These are phyloP conservation scores for Paraconiothyrium brasiliense DNA, from an alignment of 2,329 filamentous ascomycete genomes.

Conservation along the genomic window DNA sequence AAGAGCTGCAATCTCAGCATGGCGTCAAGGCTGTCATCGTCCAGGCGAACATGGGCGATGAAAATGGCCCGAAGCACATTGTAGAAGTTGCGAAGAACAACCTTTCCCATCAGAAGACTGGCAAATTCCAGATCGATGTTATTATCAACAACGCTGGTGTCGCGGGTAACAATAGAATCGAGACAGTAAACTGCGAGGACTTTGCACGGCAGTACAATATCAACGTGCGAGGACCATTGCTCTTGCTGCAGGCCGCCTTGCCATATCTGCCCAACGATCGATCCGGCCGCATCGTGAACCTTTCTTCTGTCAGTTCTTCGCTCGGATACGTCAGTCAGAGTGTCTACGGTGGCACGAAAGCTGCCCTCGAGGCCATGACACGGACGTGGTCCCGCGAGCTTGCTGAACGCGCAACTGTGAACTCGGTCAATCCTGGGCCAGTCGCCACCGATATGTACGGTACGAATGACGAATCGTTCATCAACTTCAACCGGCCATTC, in stretches of 20 bases:
- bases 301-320: conserved; percentile 67
- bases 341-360: conserved; percentile 73
- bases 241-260: conserved; percentile 77
- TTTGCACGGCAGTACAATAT: conserved; percentile 78
- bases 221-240: conserved; percentile 83
- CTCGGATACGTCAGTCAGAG: conserved; percentile 67
- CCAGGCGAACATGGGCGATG: conserved; percentile 75
- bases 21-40: conserved; percentile 68
- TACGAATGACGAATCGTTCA: conserved; percentile 65
- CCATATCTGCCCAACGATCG: conserved; percentile 76
- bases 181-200: conserved; percentile 69
- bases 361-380: conserved; percentile 75
- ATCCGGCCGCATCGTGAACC: conserved; percentile 70
- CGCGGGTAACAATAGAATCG: conserved; percentile 69
- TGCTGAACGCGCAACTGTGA: conserved; percentile 69
- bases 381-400: conserved; percentile 72
- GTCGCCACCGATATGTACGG: conserved; percentile 72
- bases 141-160: conserved; percentile 87
- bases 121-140: conserved; percentile 77
- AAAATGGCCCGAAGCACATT: conserved; percentile 68
- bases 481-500: conserved; percentile 67
- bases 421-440: conserved; percentile 72
- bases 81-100: conserved; percentile 67
- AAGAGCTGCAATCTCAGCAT: conserved; percentile 65
- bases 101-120: conserved; percentile 63